phyloP scores from a whole-genome alignment of 106 monocot genomes.

The Dendrobium chrysotoxum region DNA sequence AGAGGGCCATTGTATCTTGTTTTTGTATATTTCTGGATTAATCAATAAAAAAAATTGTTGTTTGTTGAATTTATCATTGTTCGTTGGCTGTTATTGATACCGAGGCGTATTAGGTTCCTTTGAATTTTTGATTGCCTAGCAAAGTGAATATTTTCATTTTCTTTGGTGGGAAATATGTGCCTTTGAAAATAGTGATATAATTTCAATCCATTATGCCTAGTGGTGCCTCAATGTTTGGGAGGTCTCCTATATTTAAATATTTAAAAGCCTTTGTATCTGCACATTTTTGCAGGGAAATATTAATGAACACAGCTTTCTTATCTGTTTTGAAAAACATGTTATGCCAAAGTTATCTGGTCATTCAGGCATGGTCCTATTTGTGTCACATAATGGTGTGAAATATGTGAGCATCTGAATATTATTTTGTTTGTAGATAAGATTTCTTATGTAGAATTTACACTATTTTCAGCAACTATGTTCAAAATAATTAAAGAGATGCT shows the following conservation, averaged over 20 bases:
- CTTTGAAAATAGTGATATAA: too few relatives aligned
- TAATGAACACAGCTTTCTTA: background rate
- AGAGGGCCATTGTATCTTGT: too few relatives aligned
- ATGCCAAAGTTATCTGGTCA: background rate
- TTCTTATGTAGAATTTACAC: background rate
- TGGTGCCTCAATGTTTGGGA: too few relatives aligned
- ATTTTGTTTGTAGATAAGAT: background rate
- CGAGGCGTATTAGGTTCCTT: too few relatives aligned
- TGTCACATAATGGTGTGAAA: background rate
- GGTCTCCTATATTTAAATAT: background rate
- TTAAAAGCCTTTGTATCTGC: background rate
- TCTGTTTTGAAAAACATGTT: background rate
- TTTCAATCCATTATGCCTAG: too few relatives aligned
- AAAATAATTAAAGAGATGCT: conserved; percentile 99
- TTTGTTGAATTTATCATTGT: too few relatives aligned
- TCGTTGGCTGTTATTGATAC: too few relatives aligned
- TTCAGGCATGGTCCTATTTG: background rate
- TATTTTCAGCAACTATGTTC: conserved; percentile 83
- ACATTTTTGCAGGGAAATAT: background rate
- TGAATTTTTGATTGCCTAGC: too few relatives aligned
- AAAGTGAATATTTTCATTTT: too few relatives aligned
- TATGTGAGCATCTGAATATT: background rate
- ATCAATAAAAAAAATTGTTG: too few relatives aligned
- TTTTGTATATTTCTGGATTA: too few relatives aligned
- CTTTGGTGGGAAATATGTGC: too few relatives aligned